Evolutionary conservation across 306 rosid species (phyloP).

Genomic region (Prunus salicina): DNA sequence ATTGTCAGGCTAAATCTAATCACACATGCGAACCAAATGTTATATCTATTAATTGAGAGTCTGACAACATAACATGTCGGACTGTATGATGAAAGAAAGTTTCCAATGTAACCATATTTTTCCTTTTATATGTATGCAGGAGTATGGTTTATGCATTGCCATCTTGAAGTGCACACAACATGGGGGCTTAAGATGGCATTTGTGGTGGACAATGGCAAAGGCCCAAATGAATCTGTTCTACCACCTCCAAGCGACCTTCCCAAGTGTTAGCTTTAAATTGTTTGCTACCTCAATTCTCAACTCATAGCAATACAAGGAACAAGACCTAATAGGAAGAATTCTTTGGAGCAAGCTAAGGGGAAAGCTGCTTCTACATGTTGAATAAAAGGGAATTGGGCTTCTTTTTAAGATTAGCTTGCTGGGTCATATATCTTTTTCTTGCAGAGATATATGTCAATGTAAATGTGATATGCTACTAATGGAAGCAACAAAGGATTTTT

Average conservation of each 20-base stretch:
- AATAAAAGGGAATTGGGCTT: neutral
- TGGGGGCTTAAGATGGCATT: conserved; percentile 93
- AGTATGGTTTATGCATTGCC: conserved; percentile 88
- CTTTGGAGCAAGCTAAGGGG: conserved; percentile 8
- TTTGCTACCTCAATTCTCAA: neutral
- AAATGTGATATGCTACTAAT: neutral
- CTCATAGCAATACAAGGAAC: neutral
- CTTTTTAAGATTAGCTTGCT: neutral
- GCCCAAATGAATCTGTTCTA: conserved; percentile 59
- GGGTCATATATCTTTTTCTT: neutral
- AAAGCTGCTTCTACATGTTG: neutral
- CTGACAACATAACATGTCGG: neutral
- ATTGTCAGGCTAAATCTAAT: no score
- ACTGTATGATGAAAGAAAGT: no score
- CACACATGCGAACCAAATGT: no score
- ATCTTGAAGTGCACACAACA: conserved; percentile 82
- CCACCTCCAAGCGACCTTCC: conserved; percentile 83
- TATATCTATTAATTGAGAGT: neutral
- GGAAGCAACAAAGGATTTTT: no score
- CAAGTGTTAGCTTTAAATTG: conserved; percentile 42
- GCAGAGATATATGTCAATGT: neutral
- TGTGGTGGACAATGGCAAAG: conserved; percentile 77
- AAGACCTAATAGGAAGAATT: neutral
- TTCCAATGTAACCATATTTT: neutral
- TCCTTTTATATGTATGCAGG: conserved; percentile 29